Base-by-base conservation (phyloP, 106 monocot genomes). In the Phalaenopsis equestris region DNA sequence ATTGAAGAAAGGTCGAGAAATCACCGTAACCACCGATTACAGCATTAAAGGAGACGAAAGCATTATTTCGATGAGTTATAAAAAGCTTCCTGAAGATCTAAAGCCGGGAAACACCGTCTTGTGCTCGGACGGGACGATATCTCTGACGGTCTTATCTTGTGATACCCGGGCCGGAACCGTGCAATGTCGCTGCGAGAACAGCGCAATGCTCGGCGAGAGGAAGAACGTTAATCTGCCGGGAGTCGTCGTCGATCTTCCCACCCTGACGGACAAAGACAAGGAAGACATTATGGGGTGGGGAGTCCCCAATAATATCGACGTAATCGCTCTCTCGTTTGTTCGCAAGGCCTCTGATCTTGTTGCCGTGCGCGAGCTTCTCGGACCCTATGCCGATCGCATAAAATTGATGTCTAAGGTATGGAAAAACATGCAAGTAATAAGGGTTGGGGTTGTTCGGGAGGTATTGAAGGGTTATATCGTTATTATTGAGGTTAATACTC, bases 361-460 rank as follows among this genome's bases (percentile, higher is more conserved):
- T 52, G 79, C 85, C 82, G 93, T 96, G 10, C 82, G 95, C 0
- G 72, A 82, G 77, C 88, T 96, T 79, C 95, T 96, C 75, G 93
- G 95, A 15, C 82, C 84, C 16, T 81, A 96, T 80, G 84, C 91
- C 23, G 93, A 93, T 41, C 85, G 43, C 17, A 96, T 96, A 18
- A 86, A 93, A 56, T 76, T 96, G 67, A 96, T 96, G 95, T 96
- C 95, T 23, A 96, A 96, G 91, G 96, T 96, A 78, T 90, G 87
- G 49, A 55, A 30, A 30, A 30, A 30, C 0, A 30, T 30, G 0
- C 0, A 30, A 30, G 30, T 30, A 30, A 30, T 30, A 30, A 30
- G 30, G 0, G 30, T 30, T 30, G 0, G 30, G 0, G 30, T 30
- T 30, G 0, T 16, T 55, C 55, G 30, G 30, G 30, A 30, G 30